Evolutionary conservation across 352 stramenopile species (phyloP).

Genomic region (Phytopythium oedochilum): DNA sequence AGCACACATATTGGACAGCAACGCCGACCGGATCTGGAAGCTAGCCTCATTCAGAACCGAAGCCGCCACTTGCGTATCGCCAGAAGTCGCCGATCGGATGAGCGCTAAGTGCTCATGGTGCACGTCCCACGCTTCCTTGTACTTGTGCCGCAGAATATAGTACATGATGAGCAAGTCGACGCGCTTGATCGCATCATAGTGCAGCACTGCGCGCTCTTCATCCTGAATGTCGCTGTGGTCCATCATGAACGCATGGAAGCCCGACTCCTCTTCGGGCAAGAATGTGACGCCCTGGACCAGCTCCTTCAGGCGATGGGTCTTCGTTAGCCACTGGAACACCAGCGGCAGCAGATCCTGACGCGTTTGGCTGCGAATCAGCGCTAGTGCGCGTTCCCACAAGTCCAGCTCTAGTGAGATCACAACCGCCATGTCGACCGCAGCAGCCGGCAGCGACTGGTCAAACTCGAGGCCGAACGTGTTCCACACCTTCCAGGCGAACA

Average conservation of each 20-base stretch:
- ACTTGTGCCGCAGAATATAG: conserved; percentile 73
- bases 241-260: conserved; percentile 77
- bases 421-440: conserved; percentile 64
- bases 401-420: conserved; percentile 74
- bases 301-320: conserved; percentile 68
- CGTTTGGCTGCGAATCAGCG: conserved; percentile 50
- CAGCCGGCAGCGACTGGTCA: conserved; percentile 23
- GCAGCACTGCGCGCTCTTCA: conserved; percentile 37
- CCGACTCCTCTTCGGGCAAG: conserved; percentile 37
- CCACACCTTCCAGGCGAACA: conserved; percentile 85
- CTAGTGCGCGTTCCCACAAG: conserved; percentile 68
- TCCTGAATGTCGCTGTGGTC: conserved; percentile 35
- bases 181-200: conserved; percentile 65
- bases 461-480: conserved; percentile 72
- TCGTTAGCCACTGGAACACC: conserved; percentile 71
- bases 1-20: conserved; percentile 65
- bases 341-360: conserved; percentile 54
- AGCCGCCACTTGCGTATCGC: conserved; percentile 58
- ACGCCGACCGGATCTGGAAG: conserved; percentile 51
- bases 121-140: conserved; percentile 64
- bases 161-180: conserved; percentile 84
- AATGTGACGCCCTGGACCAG: conserved; percentile 62
- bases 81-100: conserved; percentile 55
- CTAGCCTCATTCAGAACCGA: conserved; percentile 53
- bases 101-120: conserved; percentile 72